Conservation (phyloP, 148 eudicot genomes). For the Tetragonia tetragonoides region DNA sequence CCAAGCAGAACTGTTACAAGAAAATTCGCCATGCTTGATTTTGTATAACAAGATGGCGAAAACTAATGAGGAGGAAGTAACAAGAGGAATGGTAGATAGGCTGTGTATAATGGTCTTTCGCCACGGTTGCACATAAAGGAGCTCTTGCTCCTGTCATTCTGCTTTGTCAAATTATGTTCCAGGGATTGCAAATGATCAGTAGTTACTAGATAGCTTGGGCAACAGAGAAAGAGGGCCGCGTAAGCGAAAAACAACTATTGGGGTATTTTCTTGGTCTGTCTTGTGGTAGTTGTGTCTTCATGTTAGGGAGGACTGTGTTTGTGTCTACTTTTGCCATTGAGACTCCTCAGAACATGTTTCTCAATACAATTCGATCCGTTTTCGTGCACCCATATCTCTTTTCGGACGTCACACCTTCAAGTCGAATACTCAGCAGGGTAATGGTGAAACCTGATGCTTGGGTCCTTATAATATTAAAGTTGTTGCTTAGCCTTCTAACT, state of each 20-base stretch:
- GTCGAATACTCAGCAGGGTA: constrained; percentile 83
- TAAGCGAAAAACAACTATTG: constrained; percentile 47
- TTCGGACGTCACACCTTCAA: constrained; percentile 88
- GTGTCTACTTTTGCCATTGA: constrained; percentile 78
- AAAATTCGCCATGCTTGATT: constrained; percentile 28
- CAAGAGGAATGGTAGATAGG: constrained; percentile 68
- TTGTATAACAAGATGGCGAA: constrained; percentile 30
- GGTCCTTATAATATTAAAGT: neutral
- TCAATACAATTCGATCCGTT: constrained; percentile 62
- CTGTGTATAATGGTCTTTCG: constrained; percentile 63
- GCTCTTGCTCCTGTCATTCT: constrained; percentile 74
- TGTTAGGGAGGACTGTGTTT: constrained; percentile 75
- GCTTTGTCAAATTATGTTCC: constrained; percentile 74
- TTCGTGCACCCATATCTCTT: constrained; percentile 80
- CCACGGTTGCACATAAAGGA: constrained; percentile 73
- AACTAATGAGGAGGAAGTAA: constrained; percentile 54
- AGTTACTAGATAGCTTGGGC: constrained; percentile 97
- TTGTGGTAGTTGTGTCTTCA: constrained; percentile 74
- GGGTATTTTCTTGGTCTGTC: constrained; percentile 62
- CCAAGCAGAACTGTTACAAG: constrained; percentile 46
- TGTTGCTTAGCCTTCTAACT: neutral
- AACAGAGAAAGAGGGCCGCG: constrained; percentile 49
- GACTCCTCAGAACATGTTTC: constrained; percentile 63
- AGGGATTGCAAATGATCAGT: constrained; percentile 68
- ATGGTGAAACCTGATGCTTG: constrained; percentile 10